Base-by-base conservation (phyloP, 2,329 filamentous ascomycete species). In the Pestalotiopsis fici region DNA sequence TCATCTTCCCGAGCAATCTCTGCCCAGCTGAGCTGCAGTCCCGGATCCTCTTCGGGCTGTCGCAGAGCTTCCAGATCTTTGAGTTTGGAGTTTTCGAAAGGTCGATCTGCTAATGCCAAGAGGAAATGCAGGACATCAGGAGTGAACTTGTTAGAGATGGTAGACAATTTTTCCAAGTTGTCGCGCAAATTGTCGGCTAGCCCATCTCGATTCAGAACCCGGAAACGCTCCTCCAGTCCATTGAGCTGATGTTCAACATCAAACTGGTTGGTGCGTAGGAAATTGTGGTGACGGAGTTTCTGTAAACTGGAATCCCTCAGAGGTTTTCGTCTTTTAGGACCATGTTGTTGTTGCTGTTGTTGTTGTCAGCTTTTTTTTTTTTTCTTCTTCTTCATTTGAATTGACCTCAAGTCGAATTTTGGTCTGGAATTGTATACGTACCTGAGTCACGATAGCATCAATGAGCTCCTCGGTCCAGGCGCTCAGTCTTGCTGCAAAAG, bases 211-310 rank as follows among this genome's bases (percentile, higher is more conserved):
- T 92, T 91, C 60, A 93, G 86, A 65, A 98, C 86, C 37, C 90
- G 87, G 73, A 98, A 96, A 73, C 95, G 94, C 81, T 98, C 96
- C 71, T 95, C 91, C 2, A 98, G 83, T 1, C 93, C 93, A 61
- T 88, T 83, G 2, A 95, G 83, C 43, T 85, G 86, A 47, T 86
- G 85, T 50, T 86, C 82, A 23, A 95, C 87, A 57, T 92, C 89
- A 75, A 95, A 95, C 71, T 93, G 91, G 74, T 95, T 93, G 1
- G 91, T 93, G 47, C 91, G 87, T 39, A 87, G 82, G 76, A 87
- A 88, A 59, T 79, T 86, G 71, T 89, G 83, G 37, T 85, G 79
- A 62, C 85, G 86, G 43, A 91, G 76, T 59, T 75, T 83, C 35
- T 83, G 84, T 35, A 90, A 73, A 43, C 83, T 81, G 27, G 80